Conservation (phyloP, 345 rosid species). For the Euphorbia pulcherrima region DNA sequence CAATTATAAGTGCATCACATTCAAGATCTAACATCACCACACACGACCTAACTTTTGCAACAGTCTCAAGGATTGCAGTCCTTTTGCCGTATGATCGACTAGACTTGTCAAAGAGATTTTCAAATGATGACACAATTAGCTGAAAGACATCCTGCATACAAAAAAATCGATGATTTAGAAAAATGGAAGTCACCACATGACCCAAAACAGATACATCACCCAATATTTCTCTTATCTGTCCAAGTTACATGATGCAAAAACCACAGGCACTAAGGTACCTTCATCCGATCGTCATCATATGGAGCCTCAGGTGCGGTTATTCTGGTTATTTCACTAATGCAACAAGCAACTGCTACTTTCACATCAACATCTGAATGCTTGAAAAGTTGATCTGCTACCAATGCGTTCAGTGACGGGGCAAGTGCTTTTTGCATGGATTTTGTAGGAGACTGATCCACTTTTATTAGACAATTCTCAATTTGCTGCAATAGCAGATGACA, state of each 20-base stretch:
- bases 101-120: constrained; percentile 59
- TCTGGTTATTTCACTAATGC: constrained; percentile 95
- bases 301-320: constrained; percentile 99
- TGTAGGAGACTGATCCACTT: constrained; percentile 85
- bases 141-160: constrained; percentile 75
- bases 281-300: constrained; percentile 84
- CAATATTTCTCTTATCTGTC: neutral
- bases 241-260: neutral
- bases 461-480: constrained; percentile 54
- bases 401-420: constrained; percentile 61
- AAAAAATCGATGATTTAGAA: constrained; percentile 13
- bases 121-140: constrained; percentile 85
- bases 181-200: neutral
- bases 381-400: constrained; percentile 59
- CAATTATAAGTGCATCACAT: constrained; percentile 71
- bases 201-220: neutral
- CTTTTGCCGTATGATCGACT: constrained; percentile 70
- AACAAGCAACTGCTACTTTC: constrained; percentile 83
- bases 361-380: constrained; percentile 73
- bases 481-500: constrained; percentile 42
- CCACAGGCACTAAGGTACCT: constrained; percentile 36
- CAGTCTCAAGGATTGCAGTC: constrained; percentile 87
- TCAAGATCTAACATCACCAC: constrained; percentile 98
- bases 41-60: constrained; percentile 90
- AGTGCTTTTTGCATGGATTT: constrained; percentile 64